Conservation (phyloP, 2,329 filamentous ascomycete genomes). For the Xylariaceae sp. region DNA sequence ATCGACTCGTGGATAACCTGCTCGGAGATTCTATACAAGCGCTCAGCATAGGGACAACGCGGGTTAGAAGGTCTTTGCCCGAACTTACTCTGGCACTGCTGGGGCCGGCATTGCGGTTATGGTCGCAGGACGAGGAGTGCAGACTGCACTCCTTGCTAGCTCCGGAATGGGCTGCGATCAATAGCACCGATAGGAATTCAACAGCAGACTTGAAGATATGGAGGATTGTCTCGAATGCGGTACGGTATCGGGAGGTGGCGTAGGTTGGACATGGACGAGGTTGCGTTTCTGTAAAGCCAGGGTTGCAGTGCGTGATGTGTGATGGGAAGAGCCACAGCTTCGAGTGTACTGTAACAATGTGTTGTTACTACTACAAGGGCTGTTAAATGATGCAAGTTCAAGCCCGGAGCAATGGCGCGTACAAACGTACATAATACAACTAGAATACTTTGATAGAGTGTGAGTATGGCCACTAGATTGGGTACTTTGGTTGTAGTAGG, state of each 20-base stretch:
- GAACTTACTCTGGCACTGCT: conserved; percentile 34
- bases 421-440: too few relatives aligned
- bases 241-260: not conserved
- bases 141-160: conserved; percentile 18
- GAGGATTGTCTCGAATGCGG: not conserved
- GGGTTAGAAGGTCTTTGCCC: not conserved
- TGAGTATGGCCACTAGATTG: too few relatives aligned
- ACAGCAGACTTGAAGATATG: not conserved
- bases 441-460: too few relatives aligned
- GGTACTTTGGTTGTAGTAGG: too few relatives aligned
- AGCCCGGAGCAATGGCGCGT: too few relatives aligned
- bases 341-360: too few relatives aligned
- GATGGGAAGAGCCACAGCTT: not conserved
- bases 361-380: not conserved
- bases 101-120: conserved; percentile 31
- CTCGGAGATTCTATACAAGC: conserved; percentile 71
- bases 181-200: not conserved
- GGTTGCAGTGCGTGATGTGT: not conserved
- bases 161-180: not conserved
- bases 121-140: conserved; percentile 13
- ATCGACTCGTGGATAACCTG: conserved; percentile 88
- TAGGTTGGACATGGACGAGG: not conserved
- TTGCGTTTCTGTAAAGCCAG: not conserved
- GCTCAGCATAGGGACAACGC: conserved; percentile 7
- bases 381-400: conserved; percentile 1